A percentile compares a stretch with the other conserved stretches of the same genome.
phyloP scores from a whole-genome alignment of 2,329 filamentous ascomycete genomes.

The Colletotrichum navitas region DNA sequence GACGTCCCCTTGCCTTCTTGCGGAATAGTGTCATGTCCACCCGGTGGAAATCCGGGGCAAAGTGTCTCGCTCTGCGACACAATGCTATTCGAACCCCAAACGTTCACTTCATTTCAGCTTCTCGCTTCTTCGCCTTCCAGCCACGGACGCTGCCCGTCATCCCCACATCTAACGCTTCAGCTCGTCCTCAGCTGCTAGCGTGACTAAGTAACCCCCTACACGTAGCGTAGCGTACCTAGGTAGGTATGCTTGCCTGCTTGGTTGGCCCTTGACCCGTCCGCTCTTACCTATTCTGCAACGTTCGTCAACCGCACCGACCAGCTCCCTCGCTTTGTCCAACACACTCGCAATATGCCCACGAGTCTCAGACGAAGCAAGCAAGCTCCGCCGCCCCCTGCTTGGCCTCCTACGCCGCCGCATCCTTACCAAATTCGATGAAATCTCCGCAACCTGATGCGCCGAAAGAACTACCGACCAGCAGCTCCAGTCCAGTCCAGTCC shows the following conservation, averaged over 20 bases:
- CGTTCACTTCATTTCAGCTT: slow-evolving; percentile 7
- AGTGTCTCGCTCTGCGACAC: neutral
- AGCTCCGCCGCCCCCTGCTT: slow-evolving; percentile 11
- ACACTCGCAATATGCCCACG: neutral
- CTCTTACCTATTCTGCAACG: slow-evolving; percentile 31
- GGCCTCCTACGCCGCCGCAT: slow-evolving; percentile 5
- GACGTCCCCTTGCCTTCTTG: slow-evolving; percentile 3
- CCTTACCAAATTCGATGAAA: slow-evolving; percentile 26
- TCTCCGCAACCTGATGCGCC: slow-evolving; percentile 33
- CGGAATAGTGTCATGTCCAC: slow-evolving; percentile 4
- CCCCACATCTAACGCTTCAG: slow-evolving; percentile 31
- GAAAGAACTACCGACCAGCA: slow-evolving; percentile 10
- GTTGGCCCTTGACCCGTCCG: neutral
- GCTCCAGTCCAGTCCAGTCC: too few relatives aligned
- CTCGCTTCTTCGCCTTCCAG: neutral
- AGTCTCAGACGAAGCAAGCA: slow-evolving; percentile 17
- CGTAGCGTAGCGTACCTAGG: too few relatives aligned
- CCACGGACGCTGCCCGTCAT: slow-evolving; percentile 31
- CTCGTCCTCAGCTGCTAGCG: slow-evolving; percentile 3
- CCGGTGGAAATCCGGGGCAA: slow-evolving; percentile 25
- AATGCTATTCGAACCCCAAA: slow-evolving; percentile 10
- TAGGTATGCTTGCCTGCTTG: too few relatives aligned
- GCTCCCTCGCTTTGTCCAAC: slow-evolving; percentile 30
- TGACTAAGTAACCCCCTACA: neutral
- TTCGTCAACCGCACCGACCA: slow-evolving; percentile 34